Evolutionary conservation across 208 protist species (phyloP).

Genomic region (Endotrypanum monterogeii): DNA sequence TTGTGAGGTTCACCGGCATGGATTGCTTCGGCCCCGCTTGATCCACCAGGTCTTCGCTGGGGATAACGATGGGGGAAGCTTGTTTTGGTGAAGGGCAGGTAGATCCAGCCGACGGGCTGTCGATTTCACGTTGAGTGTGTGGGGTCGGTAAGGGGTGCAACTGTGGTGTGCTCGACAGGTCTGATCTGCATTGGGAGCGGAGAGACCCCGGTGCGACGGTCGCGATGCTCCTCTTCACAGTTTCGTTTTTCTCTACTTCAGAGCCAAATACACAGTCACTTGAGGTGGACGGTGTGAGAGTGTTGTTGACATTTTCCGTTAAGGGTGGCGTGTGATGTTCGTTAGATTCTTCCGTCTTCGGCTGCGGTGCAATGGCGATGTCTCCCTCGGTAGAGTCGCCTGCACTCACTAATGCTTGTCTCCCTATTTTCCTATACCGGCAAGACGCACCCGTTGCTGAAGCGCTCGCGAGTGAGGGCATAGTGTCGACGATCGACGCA

Average conservation of each 20-base stretch:
- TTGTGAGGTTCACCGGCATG: conserved; percentile 2
- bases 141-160: neutral
- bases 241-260: conserved; percentile 5
- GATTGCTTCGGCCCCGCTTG: neutral
- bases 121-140: neutral
- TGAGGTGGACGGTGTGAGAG: neutral
- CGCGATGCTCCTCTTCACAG: neutral
- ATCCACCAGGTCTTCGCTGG: conserved; percentile 1
- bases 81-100: neutral
- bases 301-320: neutral
- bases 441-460: neutral
- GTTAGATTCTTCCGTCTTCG: neutral
- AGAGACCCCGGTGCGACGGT: neutral
- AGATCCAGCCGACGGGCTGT: neutral
- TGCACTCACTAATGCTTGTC: neutral
- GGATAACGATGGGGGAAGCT: conserved; percentile 2
- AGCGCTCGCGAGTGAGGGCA: neutral
- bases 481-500: neutral
- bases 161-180: neutral
- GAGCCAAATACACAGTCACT: conserved; percentile 2
- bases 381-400: neutral
- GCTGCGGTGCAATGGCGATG: neutral
- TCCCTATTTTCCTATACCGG: neutral
- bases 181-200: neutral
- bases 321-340: neutral